Evolutionary conservation across 768 basidiomycete species (phyloP), one percentile per base, ranked within the genome.

Genomic region (Boletus pseudo-olivaceus): DNA sequence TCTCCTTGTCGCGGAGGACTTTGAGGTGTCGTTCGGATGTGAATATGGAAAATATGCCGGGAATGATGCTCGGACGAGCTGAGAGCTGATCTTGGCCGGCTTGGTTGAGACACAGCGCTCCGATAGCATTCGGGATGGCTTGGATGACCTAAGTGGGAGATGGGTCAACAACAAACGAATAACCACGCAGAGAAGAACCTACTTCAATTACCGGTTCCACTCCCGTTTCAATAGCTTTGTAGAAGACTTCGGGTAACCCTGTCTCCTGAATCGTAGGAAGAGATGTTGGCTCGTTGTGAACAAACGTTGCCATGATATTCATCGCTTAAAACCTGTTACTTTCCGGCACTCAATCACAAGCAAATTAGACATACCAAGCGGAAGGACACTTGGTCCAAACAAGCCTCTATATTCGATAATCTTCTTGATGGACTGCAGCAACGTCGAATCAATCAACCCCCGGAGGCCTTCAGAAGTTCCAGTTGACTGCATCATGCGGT

Each of bases 231-330:
- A 99, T 83, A 4, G 88, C 82, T 53, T 81, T 80, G 72, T 94
- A 98, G 63, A 99, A 93, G 0, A 84, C 80, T 62, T 93, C 90
- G 1, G 97, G 97, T 4, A 99, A 72, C 6, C 87, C 84, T 27
- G 85, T 81, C 70, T 99, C 97, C 71, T 99, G 97, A 20, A 99
- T 88, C 50, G 96, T 87, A 2, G 84, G 76, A 53, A 99, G 75
- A 15, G 93, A 97, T 0, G 95, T 98, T 7, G 97, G 97, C 69
- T 99, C 97, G 60, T 98, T 99, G 76, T 99, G 96, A 9, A 98
- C 86, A 71, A 98, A 98, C 0, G 93, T 93, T 14, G 93, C 85
- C 86, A 97, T 92, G 65, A 94, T 88, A 68, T 95, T 93, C 76
- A 95, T 91, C 5, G 91, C 93, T 62, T 50, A 32, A 9, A 50